Percentiles rank a stretch among this genome's conserved stretches.
Evolutionary conservation across 352 stramenopile species (phyloP).

Genomic region (Elongisporangium undulatum): DNA sequence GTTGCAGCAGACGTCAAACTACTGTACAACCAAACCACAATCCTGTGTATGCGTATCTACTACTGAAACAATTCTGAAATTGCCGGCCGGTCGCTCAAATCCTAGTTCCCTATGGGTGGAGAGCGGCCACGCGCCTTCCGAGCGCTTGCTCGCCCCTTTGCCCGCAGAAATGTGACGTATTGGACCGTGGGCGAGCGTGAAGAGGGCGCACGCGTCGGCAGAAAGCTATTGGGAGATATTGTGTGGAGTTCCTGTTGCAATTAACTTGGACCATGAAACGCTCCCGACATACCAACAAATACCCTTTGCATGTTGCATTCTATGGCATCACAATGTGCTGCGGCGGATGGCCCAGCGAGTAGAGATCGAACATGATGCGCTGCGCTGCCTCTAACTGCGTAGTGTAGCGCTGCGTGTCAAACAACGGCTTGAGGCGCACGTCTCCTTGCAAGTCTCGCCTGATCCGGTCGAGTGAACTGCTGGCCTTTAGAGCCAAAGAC

Average conservation of each 20-base stretch:
- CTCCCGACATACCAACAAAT: constrained; percentile 36
- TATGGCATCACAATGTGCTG: not conserved
- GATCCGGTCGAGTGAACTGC: not conserved
- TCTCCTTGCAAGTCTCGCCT: not conserved
- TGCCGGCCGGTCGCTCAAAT: too few species aligned
- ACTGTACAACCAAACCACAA: too few species aligned
- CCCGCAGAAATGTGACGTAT: constrained; percentile 38
- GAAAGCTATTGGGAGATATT: constrained; percentile 53
- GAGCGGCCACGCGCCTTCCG: not conserved
- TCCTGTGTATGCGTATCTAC: too few species aligned
- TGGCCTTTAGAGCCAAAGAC: not conserved
- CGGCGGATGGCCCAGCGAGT: not conserved
- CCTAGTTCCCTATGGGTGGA: not conserved
- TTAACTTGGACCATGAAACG: constrained; percentile 75
- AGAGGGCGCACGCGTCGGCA: constrained; percentile 24
- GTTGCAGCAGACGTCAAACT: too few species aligned
- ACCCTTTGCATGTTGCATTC: constrained; percentile 3
- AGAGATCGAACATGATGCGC: not conserved
- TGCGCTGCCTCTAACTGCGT: not conserved
- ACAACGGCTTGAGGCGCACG: not conserved
- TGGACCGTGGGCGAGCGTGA: constrained; percentile 6
- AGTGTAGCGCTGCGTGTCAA: not conserved
- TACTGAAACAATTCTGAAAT: too few species aligned
- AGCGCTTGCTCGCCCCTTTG: constrained; percentile 2
- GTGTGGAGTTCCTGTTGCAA: constrained; percentile 77